Base-by-base conservation (phyloP, 345 rosid genomes). In the Geranium rotundifolium region DNA sequence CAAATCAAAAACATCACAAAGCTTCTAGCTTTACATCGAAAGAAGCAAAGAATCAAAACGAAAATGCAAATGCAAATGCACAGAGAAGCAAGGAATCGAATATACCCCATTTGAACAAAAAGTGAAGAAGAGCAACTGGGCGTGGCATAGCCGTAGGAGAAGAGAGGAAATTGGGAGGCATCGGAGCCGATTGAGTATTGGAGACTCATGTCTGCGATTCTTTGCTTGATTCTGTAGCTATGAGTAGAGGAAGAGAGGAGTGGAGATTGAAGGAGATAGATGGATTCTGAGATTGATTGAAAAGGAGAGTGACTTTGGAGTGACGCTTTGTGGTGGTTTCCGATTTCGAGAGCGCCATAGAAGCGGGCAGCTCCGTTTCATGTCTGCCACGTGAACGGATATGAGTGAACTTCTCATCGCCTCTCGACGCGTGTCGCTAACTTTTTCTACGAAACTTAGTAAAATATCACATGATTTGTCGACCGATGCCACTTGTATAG, bases 361-460 rank as follows among this genome's bases (percentile, higher is more conserved):
- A 41, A 50, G 57, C 60, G 34, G 27, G 34, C 19, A 54, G 13
- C 52, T 34, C 71, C 39, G 29, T n/a, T 27, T 29, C 54, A 34
- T 67, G 79, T 54, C 74, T 63, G 85, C 77, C 90, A 85, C 85
- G 90, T 85, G 84, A 79, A 75, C 69, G 81, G 81, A 34, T 34
- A 34, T 8, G 41, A 34, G 4, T 34, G 41, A 34, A 4, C 41
- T 34, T 34, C 41, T 34, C 10, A 34, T 34, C 41, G 10, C 41
- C 6, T 34, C 3, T 8, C 41, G 41, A 34, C 41, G 3, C 41
- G 41, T 34, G 41, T 34, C 41, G 0, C 41, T 34, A 34, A 34
- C 41, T 23, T 23, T 23, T 23, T 23, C 27, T 23, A 23, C 27
- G n/a, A n/a, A n/a, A 23, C 27, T 23, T 23, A 23, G 27, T 23